Evolutionary conservation across 2,329 filamentous ascomycete genomes (phyloP), one percentile per base, ranked within the genome.

Genomic region (Zymoseptoria brevis): DNA sequence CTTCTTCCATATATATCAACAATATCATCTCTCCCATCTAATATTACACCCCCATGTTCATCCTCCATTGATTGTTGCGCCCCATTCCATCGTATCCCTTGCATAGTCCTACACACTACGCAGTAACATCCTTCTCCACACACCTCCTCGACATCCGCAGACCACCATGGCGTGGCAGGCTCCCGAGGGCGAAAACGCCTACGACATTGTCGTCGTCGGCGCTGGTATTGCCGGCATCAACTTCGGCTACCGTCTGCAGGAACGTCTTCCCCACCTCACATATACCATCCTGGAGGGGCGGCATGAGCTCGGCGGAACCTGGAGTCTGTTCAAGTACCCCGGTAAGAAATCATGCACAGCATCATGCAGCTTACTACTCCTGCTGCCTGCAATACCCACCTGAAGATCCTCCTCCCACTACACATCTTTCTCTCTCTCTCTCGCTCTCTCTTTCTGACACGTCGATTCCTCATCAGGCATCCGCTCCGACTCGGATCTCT

Each of bases 201-300:
- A 72, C 64, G 77, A 79, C 64, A 68, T 78, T 26, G 62, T 89
- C 66, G 83, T 92, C 65, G 75, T 92, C 56, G 88, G 88, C 11
- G 87, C 87, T 1, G 88, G 88, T 9, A 83, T 92, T 57, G 87
- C 86, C 5, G 88, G 88, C 56, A 87, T 92, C 75, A 90, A 90
- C 65, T 79, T 84, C 11, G 87, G 83, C 13, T 90, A 91, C 68
- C 83, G 86, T 24, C 60, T 75, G 6, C 72, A 74, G 59, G 71
- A 73, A 52, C 65, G 70, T 51, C 63, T 85, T 1, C 84, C 86
- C 0, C 69, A 76, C 50, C 74, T 79, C 48, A 81, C 73, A 2
- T 91, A 88, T 69, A 78, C 81, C 11, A 82, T 93, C 24, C 79
- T 92, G 16, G 89, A 93, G 71, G 80, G 79, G 1, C 84, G 89